These are phyloP conservation scores for Saccharomycopsis oosterbeekiorum DNA, from an alignment of 805 yeast genomes.

Conservation along the genomic window DNA sequence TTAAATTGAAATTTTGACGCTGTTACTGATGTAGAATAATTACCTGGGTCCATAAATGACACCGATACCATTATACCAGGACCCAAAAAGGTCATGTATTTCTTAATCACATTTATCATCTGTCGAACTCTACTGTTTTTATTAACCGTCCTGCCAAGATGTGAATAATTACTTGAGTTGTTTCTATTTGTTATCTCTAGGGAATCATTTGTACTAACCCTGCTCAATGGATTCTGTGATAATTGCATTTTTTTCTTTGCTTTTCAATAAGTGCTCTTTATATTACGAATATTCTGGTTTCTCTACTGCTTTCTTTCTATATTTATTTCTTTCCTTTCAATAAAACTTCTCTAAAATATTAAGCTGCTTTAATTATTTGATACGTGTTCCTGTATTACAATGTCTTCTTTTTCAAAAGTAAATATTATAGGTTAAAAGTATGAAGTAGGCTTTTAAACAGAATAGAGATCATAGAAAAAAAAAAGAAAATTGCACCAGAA, in stretches of 20 bases:
- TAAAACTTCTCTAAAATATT: too few relatives aligned
- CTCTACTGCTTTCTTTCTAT: too few relatives aligned
- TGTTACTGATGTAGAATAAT: slow-evolving; percentile 88
- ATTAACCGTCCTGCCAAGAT: neutral
- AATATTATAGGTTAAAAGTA: too few relatives aligned
- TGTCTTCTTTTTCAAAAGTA: too few relatives aligned
- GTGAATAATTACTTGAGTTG: neutral
- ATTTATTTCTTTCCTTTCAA: too few relatives aligned
- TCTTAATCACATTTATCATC: slow-evolving; percentile 24
- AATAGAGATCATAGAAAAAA: too few relatives aligned
- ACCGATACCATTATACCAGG: slow-evolving; percentile 94
- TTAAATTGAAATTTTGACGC: slow-evolving; percentile 78
- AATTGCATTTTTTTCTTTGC: neutral
- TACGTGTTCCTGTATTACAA: too few relatives aligned
- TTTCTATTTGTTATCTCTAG: neutral
- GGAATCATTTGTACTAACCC: neutral
- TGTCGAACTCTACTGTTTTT: neutral
- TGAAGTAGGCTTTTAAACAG: too few relatives aligned
- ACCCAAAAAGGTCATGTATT: slow-evolving; percentile 66
- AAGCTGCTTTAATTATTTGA: too few relatives aligned
- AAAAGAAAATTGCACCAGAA: too few relatives aligned
- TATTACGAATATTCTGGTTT: too few relatives aligned
- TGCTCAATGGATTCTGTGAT: neutral
- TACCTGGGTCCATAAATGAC: slow-evolving; percentile 97
- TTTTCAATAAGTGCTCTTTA: too few relatives aligned